Base-by-base conservation (phyloP, 2,329 filamentous ascomycete genomes). In the Fusarium paranaense region DNA sequence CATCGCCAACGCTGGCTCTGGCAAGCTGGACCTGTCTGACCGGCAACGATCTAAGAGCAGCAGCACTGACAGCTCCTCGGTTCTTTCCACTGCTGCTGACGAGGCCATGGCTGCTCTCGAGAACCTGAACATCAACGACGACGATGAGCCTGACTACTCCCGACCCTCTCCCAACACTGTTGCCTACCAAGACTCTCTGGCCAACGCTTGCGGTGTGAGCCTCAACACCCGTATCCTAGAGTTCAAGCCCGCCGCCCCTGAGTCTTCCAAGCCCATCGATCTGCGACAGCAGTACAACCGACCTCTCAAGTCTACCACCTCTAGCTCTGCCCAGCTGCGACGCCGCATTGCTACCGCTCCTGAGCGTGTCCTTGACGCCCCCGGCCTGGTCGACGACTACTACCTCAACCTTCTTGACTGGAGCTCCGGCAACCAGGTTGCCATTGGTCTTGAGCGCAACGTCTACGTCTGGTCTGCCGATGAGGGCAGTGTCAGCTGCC, bases 401-500 rank as follows among this genome's bases (percentile, higher is more conserved):
- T 99, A 99, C 84, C 93, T 99, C 78, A 99, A 99, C 87, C 89
- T 99, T 42, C 91, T 99, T 30, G 97, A 99, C 87, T 99, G 97
- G 97, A 98, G 95, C 81, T 97, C 95, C 8, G 93, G 94, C 70
- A 99, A 99, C 87, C 97, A 99, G 84, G 96, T 99, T 64, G 97
- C 97, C 58, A 98, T 99, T 81, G 97, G 96, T 66, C 91, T 99
- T 14, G 97, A 98, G 87, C 95, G 96, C 76, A 97, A 93, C 77
- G 97, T 99, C 78, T 99, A 99, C 80, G 94, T 99, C 78, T 99
- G 97, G 97, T 98, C 97, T 38, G 97, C 97, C 16, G 97, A 98
- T 76, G 93, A 95, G 80, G 97, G 97, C 69, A 91, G 92, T 18
- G 97, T 99, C 71, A 94, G 90, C 86, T 96, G 93, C 79, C 91